Base-by-base conservation (phyloP, 2,329 filamentous ascomycete species). In the Aspergillus fischeri region DNA sequence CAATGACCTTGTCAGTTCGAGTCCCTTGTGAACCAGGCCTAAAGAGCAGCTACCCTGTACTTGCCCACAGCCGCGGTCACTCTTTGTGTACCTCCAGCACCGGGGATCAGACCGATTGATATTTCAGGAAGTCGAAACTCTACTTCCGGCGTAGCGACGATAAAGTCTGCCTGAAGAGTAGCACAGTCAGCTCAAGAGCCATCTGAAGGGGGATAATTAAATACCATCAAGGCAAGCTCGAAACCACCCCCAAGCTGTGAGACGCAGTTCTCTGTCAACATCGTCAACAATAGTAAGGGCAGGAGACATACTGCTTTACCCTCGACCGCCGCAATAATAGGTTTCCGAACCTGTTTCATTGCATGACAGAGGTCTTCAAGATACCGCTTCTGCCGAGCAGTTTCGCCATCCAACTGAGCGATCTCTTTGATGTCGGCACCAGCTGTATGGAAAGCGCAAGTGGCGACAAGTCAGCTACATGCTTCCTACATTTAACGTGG, bases 371-470 rank as follows among this genome's bases (percentile, higher is more conserved):
- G 27, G 44, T 52, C 53, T 45, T 59, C 51, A 20, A 59, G 57
- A 49, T 59, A 59, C 11, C 54, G 44, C 14, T 28, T 24, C 32
- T 32, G 49, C 8, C 35, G 53, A 28, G 57, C 53, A 17, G 25
- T 41, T 41, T 59, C 53, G 2, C 27, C 47, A 41, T 59, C 45
- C 3, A 59, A 48, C 6, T 50, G 45, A 10, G 53, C 53, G 29
- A 59, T 59, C 42, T 59, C 57, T 28, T 51, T 52, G 24, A 59
- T 59, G 25, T 59, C 57, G n/a, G 57, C 57, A 17, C 57, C 57
- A 25, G 57, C 57, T 58, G 42, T 51, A 49, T 38, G 5, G 27
- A 42, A 9, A 2, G 2, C 14, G 4, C 29, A 32, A 14, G 29
- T 32, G 5, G 11, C 29, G 2, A 14, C 29, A 4, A 14, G 4